Base-by-base conservation (phyloP, 345 rosid species). In the Rhizophora apiculata region DNA sequence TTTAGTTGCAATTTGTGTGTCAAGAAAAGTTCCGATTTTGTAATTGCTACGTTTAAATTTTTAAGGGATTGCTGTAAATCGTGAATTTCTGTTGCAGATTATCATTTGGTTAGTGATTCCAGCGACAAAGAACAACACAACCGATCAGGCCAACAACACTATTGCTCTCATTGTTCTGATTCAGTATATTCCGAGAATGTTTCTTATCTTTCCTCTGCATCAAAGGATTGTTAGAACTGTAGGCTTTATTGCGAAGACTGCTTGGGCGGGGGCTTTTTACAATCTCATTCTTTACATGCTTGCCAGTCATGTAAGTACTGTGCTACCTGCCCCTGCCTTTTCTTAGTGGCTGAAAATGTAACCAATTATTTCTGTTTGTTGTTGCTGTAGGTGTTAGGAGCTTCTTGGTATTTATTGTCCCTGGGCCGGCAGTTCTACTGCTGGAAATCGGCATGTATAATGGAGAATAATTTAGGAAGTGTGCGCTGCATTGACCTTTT, bases 251-350 rank as follows among this genome's bases (percentile, higher is more conserved):
- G 93, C 91, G 21, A 91, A 77, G 84, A 86, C 96, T 66, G 93
- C 93, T 71, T 91, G 97, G 97, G 85, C 90, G 0, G 96, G 93
- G 76, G 97, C 97, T 75, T 91, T 79, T 0, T 91, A 91, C 76
- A 91, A 91, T 72, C 88, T 91, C 69, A 72, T 91, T 21, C 88
- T 91, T 37, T 91, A 85, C 79, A 72, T 91, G 73, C 96, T 91
- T 19, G 89, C 90, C 54, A 91, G 97, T 64, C 96, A 91, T 49
- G 97, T 89, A 83, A 64, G 79, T 57, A 27, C 51, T 8, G 11
- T 21, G 16, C 52, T 4, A 46, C 69, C 60, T 34, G 11, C 52
- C 66, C 62, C 39, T 62, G 39, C 15, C 4, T 6, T 72, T 56
- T 63, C 53, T 30, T 34, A 32, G 19, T 36, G 13, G 21, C 22